phyloP scores from a whole-genome alignment of 495 filamentous ascomycete genomes.

The Rusavskia elegans region DNA sequence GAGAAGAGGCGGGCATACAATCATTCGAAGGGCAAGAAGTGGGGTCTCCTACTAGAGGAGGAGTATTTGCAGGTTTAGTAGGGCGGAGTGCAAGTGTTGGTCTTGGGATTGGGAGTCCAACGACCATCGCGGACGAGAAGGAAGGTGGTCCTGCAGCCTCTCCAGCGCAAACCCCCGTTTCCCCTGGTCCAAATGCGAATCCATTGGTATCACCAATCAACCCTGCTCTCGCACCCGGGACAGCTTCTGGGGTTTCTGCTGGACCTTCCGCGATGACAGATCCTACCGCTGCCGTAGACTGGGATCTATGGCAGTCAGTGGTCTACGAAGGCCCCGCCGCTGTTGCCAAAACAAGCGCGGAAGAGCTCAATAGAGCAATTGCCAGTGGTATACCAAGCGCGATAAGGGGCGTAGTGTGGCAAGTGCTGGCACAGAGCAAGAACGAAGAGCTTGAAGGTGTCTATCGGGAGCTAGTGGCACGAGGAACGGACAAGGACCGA shows the following conservation, averaged over 20 bases:
- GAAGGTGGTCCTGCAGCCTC: conserved; percentile 22
- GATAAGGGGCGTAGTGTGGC: conserved; percentile 94
- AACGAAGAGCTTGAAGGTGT: conserved; percentile 77
- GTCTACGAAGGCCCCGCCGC: conserved; percentile 86
- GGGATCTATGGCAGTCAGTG: conserved; percentile 94
- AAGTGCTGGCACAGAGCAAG: conserved; percentile 87
- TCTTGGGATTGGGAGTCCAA: conserved; percentile 37
- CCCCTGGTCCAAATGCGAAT: conserved; percentile 30
- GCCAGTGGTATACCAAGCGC: conserved; percentile 87
- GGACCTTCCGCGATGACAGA: conserved; percentile 52
- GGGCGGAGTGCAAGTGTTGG: conserved; percentile 31
- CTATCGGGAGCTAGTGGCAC: conserved; percentile 65
- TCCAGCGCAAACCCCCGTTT: conserved; percentile 14
- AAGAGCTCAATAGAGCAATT: conserved; percentile 80
- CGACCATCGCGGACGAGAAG: conserved; percentile 37
- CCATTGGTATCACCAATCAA: conserved; percentile 34
- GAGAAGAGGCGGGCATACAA: conserved; percentile 54
- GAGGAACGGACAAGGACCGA: conserved; percentile 65
- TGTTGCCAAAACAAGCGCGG: conserved; percentile 66
- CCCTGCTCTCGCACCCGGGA: conserved; percentile 59
- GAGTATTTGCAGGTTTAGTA: conserved; percentile 25
- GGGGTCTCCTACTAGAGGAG: conserved; percentile 17
- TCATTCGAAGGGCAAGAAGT: conserved; percentile 31
- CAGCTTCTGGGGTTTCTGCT: conserved; percentile 57
- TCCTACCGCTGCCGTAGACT: conserved; percentile 58